phyloP scores from a whole-genome alignment of 108 stramenopile genomes.

The Seminavis robusta region DNA sequence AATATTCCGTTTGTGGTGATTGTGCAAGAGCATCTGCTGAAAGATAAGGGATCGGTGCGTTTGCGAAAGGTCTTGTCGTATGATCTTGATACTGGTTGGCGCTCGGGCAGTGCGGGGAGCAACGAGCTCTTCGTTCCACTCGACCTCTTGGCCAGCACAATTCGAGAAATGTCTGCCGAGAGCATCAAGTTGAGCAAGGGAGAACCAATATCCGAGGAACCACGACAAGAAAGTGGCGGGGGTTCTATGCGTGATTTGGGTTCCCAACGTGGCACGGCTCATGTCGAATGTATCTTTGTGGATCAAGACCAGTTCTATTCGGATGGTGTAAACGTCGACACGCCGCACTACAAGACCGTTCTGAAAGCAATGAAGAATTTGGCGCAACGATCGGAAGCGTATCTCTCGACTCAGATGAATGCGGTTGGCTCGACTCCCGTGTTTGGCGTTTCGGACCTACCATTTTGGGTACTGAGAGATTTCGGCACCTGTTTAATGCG shows the following conservation, averaged over 20 bases:
- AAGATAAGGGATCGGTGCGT: slow-evolving; percentile 62
- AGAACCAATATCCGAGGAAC: slow-evolving; percentile 1
- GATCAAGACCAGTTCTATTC: slow-evolving; percentile 67
- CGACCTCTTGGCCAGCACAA: slow-evolving; percentile 36
- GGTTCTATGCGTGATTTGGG: no score
- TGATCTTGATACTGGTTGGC: slow-evolving; percentile 8
- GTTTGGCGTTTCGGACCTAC: slow-evolving; percentile 40
- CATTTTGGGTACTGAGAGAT: slow-evolving; percentile 49
- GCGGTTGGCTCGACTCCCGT: slow-evolving; percentile 22
- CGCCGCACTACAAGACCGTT: slow-evolving; percentile 28
- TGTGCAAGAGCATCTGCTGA: slow-evolving; percentile 68
- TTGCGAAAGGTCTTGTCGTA: slow-evolving; percentile 45
- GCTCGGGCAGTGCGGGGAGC: slow-evolving; percentile 20
- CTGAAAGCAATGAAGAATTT: slow-evolving; percentile 36
- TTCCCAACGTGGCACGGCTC: no score
- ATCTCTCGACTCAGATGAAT: not conserved
- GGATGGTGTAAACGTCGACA: slow-evolving; percentile 28
- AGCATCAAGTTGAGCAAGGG: not conserved
- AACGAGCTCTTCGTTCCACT: slow-evolving; percentile 55
- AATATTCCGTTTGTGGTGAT: slow-evolving; percentile 78
- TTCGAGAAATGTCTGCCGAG: slow-evolving; percentile 24
- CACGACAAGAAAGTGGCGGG: slow-evolving; percentile 9
- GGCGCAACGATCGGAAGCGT: slow-evolving; percentile 27
- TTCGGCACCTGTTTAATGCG: slow-evolving; percentile 48
- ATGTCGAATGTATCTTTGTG: slow-evolving; percentile 68